phyloP scores from a whole-genome alignment of 169 alveolate species.

The Besnoitia besnoiti region DNA sequence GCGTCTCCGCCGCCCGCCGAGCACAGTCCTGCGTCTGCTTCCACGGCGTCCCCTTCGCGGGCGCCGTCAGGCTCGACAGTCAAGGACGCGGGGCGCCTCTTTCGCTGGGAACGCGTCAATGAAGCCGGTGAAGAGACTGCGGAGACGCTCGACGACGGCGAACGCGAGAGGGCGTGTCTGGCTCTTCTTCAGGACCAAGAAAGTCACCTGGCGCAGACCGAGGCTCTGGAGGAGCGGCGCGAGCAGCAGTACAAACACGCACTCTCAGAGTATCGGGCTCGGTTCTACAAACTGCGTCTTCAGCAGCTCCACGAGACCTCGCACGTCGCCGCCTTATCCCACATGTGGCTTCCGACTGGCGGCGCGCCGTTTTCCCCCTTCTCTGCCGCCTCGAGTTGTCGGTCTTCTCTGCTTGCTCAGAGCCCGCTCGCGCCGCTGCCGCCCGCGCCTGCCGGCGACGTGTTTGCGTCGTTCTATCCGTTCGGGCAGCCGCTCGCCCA shows the following conservation, averaged over 20 bases:
- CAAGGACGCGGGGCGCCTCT: background rate
- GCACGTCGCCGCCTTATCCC: background rate
- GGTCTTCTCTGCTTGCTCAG: background rate
- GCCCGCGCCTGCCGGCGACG: no score
- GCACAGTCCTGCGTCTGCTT: no score
- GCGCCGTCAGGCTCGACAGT: no score
- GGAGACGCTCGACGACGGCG: background rate
- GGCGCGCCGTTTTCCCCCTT: background rate
- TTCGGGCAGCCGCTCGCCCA: no score
- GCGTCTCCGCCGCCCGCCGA: no score
- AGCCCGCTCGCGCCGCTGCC: no score
- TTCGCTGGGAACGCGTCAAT: background rate
- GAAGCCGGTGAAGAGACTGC: background rate
- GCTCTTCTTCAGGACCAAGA: background rate
- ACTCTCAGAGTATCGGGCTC: background rate
- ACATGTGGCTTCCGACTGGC: background rate
- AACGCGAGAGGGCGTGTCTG: background rate
- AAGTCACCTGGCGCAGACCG: background rate
- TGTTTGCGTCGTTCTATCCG: no score
- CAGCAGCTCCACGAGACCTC: background rate
- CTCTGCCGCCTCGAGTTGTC: background rate
- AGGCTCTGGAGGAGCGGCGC: background rate
- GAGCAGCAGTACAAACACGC: conserved; percentile 10
- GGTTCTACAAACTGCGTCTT: background rate
- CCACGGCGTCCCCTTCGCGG: no score